phyloP scores from a whole-genome alignment of 768 basidiomycete species.

The Amanita rubescens region DNA sequence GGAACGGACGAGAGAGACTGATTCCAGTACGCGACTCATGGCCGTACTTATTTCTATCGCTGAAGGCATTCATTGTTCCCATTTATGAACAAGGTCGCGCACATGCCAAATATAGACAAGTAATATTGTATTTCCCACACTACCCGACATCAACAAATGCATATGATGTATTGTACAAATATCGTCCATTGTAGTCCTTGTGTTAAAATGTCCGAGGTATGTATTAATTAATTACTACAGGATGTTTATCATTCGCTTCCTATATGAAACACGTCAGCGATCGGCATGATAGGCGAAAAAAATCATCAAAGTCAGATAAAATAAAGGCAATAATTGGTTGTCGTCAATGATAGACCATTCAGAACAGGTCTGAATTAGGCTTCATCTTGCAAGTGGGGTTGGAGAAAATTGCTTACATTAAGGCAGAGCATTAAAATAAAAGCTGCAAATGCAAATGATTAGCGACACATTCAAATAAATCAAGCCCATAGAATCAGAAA shows the following conservation, averaged over 20 bases:
- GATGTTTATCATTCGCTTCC: not conserved
- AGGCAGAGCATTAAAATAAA: not conserved
- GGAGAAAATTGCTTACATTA: not conserved
- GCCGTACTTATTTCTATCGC: not conserved
- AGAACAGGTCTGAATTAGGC: slow-evolving; percentile 60
- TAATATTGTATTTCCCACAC: too few relatives aligned
- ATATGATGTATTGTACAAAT: not conserved
- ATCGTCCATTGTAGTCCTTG: not conserved
- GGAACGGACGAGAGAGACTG: not conserved
- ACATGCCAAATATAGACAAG: not conserved
- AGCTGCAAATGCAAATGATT: slow-evolving; percentile 4
- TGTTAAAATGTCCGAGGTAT: not conserved
- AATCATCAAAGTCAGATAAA: slow-evolving; percentile 23
- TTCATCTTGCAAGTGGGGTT: slow-evolving; percentile 9
- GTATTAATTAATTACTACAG: not conserved
- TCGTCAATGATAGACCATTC: slow-evolving; percentile 43
- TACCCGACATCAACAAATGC: not conserved
- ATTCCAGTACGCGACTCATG: not conserved
- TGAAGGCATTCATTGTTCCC: not conserved
- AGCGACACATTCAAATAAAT: slow-evolving; percentile 10
- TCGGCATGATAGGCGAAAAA: not conserved
- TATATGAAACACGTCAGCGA: not conserved
- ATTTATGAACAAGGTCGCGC: not conserved
- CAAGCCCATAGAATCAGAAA: slow-evolving; percentile 26
- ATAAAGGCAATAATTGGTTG: slow-evolving; percentile 43